These are phyloP conservation scores for Craspedostauros australis DNA, from an alignment of 108 stramenopile species.

Conservation along the genomic window DNA sequence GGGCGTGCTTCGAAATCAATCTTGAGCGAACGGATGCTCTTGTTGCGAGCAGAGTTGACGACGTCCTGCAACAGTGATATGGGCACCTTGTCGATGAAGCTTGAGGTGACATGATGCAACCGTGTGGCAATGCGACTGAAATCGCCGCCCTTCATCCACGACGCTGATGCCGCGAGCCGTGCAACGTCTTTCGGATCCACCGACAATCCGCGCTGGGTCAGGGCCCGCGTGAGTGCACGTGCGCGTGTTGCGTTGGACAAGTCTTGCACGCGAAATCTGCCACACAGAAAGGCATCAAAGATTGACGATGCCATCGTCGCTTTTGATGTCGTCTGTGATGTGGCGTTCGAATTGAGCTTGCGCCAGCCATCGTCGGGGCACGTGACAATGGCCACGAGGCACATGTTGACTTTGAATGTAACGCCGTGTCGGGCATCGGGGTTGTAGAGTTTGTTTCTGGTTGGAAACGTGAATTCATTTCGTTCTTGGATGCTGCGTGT, in stretches of 20 bases:
- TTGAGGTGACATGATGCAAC: too few species aligned
- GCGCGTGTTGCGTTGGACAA: conserved; percentile 39
- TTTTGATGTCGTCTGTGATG: too few species aligned
- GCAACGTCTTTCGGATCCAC: too few species aligned
- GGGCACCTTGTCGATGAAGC: too few species aligned
- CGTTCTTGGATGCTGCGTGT: conserved; percentile 29
- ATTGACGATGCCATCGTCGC: too few species aligned
- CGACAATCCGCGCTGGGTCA: too few species aligned
- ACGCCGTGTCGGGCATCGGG: conserved; percentile 21
- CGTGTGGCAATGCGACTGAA: conserved; percentile 40
- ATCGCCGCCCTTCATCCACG: conserved; percentile 42
- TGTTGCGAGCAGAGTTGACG: too few species aligned
- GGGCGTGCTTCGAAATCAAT: too few species aligned
- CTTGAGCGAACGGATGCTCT: too few species aligned
- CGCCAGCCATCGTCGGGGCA: conserved; percentile 51
- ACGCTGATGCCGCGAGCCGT: conserved; percentile 42
- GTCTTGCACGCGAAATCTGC: conserved; percentile 40
- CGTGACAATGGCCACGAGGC: conserved; percentile 71
- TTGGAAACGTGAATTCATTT: conserved; percentile 60
- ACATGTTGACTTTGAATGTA: conserved; percentile 42
- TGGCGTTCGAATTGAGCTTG: too few species aligned
- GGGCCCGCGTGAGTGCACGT: conserved; percentile 42
- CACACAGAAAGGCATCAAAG: conserved; percentile 47
- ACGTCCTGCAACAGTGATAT: too few species aligned
- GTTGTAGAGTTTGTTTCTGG: conserved; percentile 63